phyloP scores from a whole-genome alignment of 1,284 basidiomycete genomes.

The Trametes pubescens region DNA sequence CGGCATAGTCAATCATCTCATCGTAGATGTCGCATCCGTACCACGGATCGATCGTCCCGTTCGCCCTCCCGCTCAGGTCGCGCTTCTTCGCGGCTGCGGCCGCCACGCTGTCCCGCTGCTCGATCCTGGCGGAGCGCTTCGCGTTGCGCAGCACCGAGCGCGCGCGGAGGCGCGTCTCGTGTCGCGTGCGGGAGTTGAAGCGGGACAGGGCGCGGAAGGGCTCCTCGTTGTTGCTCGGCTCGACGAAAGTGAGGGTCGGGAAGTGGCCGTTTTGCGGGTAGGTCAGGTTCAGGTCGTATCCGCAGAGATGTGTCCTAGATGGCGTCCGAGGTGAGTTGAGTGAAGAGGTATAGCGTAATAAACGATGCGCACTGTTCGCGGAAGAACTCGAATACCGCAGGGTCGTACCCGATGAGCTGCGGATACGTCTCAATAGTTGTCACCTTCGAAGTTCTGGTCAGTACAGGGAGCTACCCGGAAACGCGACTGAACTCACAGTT shows the following conservation, averaged over 20 bases:
- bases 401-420: slow-evolving; percentile 75
- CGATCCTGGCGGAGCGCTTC: slow-evolving; percentile 14
- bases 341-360: not conserved
- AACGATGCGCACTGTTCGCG: slow-evolving; percentile 62
- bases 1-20: slow-evolving; percentile 47
- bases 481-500: slow-evolving; percentile 41
- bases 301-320: slow-evolving; percentile 64
- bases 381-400: slow-evolving; percentile 71
- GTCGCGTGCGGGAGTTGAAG: slow-evolving; percentile 4
- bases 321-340: slow-evolving; percentile 34
- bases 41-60: slow-evolving; percentile 45
- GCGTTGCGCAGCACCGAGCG: slow-evolving; percentile 16
- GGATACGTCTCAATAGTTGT: slow-evolving; percentile 73
- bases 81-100: slow-evolving; percentile 27
- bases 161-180: slow-evolving; percentile 4
- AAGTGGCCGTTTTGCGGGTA: slow-evolving; percentile 71
- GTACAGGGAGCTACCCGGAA: not conserved
- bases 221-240: not conserved
- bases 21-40: slow-evolving; percentile 48
- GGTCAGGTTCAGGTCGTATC: slow-evolving; percentile 71
- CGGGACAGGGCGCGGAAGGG: slow-evolving; percentile 1
- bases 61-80: slow-evolving; percentile 38
- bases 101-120: slow-evolving; percentile 1
- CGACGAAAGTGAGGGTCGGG: slow-evolving; percentile 46
- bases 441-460: slow-evolving; percentile 30